Conservation (phyloP, 208 protist species). For the Acanthamoeba culbertsoni region DNA sequence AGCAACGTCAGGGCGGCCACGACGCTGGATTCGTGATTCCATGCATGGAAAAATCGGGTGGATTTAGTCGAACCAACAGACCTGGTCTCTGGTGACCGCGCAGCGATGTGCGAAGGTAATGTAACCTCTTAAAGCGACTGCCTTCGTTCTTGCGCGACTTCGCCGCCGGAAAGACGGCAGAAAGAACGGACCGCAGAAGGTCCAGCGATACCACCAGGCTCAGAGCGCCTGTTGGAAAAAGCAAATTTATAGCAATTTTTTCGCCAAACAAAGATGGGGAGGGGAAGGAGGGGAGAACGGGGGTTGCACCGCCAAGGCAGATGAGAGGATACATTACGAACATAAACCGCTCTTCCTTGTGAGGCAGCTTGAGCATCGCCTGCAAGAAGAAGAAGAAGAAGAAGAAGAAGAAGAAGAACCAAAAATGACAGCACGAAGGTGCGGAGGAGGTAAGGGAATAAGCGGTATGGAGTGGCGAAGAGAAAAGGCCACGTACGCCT, state of each 20-base stretch:
- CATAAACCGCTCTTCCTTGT: constrained; percentile 96
- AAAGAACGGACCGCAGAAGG: background rate
- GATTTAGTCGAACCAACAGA: too few relatives aligned
- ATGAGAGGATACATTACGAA: constrained; percentile 92
- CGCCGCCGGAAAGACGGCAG: background rate
- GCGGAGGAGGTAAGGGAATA: background rate
- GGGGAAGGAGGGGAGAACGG: too few relatives aligned
- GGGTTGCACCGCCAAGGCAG: constrained; percentile 75
- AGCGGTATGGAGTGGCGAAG: background rate
- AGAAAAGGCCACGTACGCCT: background rate
- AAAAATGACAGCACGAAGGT: too few relatives aligned
- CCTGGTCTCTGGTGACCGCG: background rate
- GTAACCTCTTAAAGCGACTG: background rate
- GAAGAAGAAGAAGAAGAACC: background rate
- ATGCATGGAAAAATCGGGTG: too few relatives aligned
- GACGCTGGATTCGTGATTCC: too few relatives aligned
- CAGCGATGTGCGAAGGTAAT: background rate
- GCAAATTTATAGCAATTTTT: too few relatives aligned
- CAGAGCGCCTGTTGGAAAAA: background rate
- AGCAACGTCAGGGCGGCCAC: background rate
- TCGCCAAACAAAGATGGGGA: too few relatives aligned
- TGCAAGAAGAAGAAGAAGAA: background rate
- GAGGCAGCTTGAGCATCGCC: constrained; percentile 87
- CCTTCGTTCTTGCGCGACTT: background rate
- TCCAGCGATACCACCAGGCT: constrained; percentile 34